Evolutionary conservation across 139 green algal genomes (phyloP).

Genomic region (Chlorella ohadii): DNA sequence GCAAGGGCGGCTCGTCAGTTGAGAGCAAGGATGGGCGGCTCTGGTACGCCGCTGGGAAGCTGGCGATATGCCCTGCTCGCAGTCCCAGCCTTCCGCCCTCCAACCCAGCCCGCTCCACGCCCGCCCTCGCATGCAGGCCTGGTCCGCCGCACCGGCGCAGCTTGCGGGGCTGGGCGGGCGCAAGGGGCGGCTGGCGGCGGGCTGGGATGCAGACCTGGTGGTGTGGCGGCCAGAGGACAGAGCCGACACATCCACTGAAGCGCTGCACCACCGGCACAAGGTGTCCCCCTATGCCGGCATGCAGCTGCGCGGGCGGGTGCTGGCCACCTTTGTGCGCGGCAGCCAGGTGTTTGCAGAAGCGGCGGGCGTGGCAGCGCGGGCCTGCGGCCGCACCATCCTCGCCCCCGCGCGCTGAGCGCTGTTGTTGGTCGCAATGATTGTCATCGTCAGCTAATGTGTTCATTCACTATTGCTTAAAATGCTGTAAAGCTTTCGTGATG

Average conservation of each 20-base stretch:
- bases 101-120: not conserved
- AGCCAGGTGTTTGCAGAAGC: slow-evolving; percentile 58
- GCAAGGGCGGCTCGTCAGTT: no score
- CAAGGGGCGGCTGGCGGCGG: slow-evolving; percentile 78
- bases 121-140: slow-evolving; percentile 11
- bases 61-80: no score
- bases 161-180: slow-evolving; percentile 61
- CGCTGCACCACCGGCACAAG: slow-evolving; percentile 80
- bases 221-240: slow-evolving; percentile 80
- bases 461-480: no score
- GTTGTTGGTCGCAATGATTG: no score
- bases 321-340: slow-evolving; percentile 81
- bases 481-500: no score
- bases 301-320: slow-evolving; percentile 67
- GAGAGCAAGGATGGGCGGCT: no score
- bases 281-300: slow-evolving; percentile 69
- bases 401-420: no score
- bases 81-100: not conserved
- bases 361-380: not conserved
- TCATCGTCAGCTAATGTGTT: no score
- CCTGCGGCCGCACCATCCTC: slow-evolving; percentile 15
- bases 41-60: no score
- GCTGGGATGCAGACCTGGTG: slow-evolving; percentile 91
- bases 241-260: slow-evolving; percentile 64
- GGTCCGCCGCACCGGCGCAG: slow-evolving; percentile 62